phyloP scores from a whole-genome alignment of 371 early-diverging fungal species.

The Capniomyces stellatus region DNA sequence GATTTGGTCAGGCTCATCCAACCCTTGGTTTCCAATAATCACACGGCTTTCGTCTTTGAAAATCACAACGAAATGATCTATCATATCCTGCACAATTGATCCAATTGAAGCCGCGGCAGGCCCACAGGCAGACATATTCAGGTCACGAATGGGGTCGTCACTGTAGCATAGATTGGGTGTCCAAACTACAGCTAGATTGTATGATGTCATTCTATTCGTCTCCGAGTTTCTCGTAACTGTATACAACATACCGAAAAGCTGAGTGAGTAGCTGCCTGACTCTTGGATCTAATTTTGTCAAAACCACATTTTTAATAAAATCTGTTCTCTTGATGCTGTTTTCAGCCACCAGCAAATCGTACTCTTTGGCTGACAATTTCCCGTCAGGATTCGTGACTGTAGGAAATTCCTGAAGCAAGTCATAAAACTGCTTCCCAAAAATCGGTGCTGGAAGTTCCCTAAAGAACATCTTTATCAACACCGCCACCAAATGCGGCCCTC shows the following conservation, averaged over 20 bases:
- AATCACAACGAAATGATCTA: not conserved
- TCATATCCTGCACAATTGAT: not conserved
- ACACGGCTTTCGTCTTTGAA: not conserved
- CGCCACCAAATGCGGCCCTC: slow-evolving; percentile 64
- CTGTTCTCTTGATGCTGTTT: slow-evolving; percentile 2
- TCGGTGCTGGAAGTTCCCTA: slow-evolving; percentile 57
- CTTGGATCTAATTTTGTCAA: slow-evolving; percentile 26
- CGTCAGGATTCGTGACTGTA: not conserved
- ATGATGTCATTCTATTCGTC: slow-evolving; percentile 58
- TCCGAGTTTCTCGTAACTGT: slow-evolving; percentile 35
- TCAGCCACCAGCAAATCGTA: not conserved
- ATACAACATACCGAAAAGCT: slow-evolving; percentile 40
- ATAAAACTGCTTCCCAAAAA: slow-evolving; percentile 28
- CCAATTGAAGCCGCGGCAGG: not conserved
- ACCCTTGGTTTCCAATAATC: no score
- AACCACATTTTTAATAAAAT: slow-evolving; percentile 28
- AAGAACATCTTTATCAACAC: slow-evolving; percentile 71
- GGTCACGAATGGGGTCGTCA: slow-evolving; percentile 26
- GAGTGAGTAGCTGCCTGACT: slow-evolving; percentile 30
- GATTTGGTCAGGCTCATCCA: no score
- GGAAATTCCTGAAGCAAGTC: not conserved
- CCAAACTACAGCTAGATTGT: slow-evolving; percentile 73
- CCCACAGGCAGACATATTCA: slow-evolving; percentile 11
- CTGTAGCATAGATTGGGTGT: slow-evolving; percentile 67
- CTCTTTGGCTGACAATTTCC: not conserved